Evolutionary conservation across 2,329 filamentous ascomycete genomes (phyloP).

Genomic region (Beauveria rudraprayagi): DNA sequence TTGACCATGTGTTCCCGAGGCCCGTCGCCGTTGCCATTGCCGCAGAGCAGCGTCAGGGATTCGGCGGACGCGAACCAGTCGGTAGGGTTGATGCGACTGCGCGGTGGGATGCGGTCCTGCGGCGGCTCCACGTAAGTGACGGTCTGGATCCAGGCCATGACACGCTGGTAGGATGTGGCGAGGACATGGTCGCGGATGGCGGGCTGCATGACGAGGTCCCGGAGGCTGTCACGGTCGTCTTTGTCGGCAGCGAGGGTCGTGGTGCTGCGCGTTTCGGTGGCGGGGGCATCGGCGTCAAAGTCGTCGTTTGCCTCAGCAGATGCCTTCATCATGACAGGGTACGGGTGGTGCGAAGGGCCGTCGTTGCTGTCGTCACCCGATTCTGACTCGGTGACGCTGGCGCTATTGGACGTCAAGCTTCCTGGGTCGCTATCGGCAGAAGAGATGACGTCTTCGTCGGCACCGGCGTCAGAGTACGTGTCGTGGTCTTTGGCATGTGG

Average conservation of each 20-base stretch:
- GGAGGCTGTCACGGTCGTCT: not conserved
- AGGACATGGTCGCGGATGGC: not conserved
- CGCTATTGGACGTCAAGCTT: slow-evolving; percentile 1
- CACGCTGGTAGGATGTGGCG: not conserved
- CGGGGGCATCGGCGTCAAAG: not conserved
- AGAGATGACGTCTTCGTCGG: not conserved
- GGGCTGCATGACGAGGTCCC: not conserved
- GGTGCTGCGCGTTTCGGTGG: slow-evolving; percentile 4
- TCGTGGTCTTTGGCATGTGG: not conserved
- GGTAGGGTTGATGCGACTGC: not conserved
- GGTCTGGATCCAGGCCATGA: not conserved
- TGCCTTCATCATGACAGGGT: no score
- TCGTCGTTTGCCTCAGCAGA: not conserved
- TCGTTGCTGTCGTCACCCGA: not conserved
- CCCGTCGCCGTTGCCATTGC: no score
- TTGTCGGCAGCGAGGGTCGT: not conserved
- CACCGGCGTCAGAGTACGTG: not conserved
- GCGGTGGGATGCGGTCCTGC: not conserved
- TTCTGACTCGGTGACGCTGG: not conserved
- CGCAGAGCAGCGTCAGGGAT: not conserved
- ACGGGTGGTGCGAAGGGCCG: no score
- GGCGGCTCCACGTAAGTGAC: not conserved
- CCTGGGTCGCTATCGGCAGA: not conserved
- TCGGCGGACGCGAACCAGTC: not conserved
- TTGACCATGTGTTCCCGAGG: not conserved